These are phyloP conservation scores for Pseudocercospora pini-densiflorae DNA, from an alignment of 2,329 filamentous ascomycete species.

Conservation along the genomic window DNA sequence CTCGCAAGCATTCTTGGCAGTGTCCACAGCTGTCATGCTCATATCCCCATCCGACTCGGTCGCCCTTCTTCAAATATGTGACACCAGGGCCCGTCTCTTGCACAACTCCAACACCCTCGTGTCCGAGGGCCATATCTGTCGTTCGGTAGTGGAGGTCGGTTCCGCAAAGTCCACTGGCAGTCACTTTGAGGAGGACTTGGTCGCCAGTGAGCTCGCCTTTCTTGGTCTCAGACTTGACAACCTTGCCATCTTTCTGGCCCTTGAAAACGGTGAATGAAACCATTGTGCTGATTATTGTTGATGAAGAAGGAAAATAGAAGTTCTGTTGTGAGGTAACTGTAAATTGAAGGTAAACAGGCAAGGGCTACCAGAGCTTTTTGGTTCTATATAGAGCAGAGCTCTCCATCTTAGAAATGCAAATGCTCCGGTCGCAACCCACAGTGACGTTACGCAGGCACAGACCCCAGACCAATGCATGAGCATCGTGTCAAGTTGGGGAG, in stretches of 20 bases:
- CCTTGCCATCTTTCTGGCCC: constrained; percentile 62
- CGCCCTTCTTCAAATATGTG: constrained; percentile 54
- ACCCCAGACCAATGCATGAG: background rate
- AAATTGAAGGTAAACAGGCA: background rate
- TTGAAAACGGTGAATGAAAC: constrained; percentile 66
- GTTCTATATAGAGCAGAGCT: background rate
- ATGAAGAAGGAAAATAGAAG: background rate
- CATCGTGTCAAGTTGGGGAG: background rate
- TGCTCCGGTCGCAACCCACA: background rate
- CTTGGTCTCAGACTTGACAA: constrained; percentile 55
- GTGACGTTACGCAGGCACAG: constrained; percentile 3
- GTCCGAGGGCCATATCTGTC: constrained; percentile 55
- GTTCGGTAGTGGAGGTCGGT: constrained; percentile 51
- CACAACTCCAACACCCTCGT: constrained; percentile 60
- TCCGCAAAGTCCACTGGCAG: constrained; percentile 69
- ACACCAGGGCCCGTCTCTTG: constrained; percentile 53
- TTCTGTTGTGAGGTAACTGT: background rate
- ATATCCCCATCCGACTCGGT: constrained; percentile 59
- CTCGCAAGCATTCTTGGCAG: constrained; percentile 52
- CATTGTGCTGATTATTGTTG: constrained; percentile 30
- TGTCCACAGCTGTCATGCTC: constrained; percentile 50
- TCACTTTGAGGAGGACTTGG: constrained; percentile 66
- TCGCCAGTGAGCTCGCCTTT: constrained; percentile 54
- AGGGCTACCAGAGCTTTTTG: background rate
- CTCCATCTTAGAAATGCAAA: background rate